Base-by-base conservation (phyloP, 176 grass and related monocot genomes). In the Aegilops umbellulata region DNA sequence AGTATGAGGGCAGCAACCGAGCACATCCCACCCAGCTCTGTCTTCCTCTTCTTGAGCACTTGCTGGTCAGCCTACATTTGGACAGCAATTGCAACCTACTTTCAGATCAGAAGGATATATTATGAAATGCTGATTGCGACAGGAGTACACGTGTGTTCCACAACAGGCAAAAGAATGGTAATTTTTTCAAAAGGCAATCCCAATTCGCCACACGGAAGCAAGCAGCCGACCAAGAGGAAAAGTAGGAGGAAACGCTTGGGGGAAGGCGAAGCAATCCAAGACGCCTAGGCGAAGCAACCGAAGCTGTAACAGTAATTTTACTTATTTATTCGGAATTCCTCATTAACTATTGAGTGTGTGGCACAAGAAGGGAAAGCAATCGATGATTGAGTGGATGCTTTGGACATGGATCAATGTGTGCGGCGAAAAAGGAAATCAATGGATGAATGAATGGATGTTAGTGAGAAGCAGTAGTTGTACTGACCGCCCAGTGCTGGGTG, bases 1-100 rank as follows among this genome's bases (percentile, higher is more conserved):
- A 98, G 84, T 80, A 98, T 88, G 61, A 89, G 76, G 84, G 78
- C 84, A 42, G 96, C 90, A 30, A 95, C 90, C 0, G 96, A 98
- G 84, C 90, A 98, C 24, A 65, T 85, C 17, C 96, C 96, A 11
- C 96, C 96, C 65, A 98, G 68, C 85, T 98, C 96, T 38, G 96
- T 98, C 95, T 98, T 95, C 76, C 96, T 94, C 89, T 90, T 94
- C 81, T 82, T 83, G 65, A 98, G 86, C 16, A 89, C 35, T 72
- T 98, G 89, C 23, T 91, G 90, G 83, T 98, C 96, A 64, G 95
- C 84, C 96, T 98, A 87, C 8, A 86, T 62, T 60, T 84, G 27
- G 44, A 88, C 62, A 92, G 65, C 5, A 87, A 67, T 78, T 36
- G 69, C 71, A 49, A 29, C 7, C 16, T 10, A 10, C 46, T 83